These are phyloP conservation scores for Echites panduratus DNA, from an alignment of 257 asterid genomes.

Conservation along the genomic window DNA sequence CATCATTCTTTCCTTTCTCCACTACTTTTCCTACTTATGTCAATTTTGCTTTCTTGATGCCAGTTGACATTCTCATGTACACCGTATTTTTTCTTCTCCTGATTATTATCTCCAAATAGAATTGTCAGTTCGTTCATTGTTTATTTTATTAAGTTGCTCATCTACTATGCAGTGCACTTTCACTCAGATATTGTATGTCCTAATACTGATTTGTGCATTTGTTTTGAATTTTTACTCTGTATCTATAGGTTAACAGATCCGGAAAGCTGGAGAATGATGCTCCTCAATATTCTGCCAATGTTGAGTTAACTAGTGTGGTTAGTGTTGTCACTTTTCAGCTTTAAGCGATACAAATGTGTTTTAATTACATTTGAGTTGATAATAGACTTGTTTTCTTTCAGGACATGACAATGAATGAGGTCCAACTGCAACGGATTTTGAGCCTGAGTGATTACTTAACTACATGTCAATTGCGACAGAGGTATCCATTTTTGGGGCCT, in stretches of 20 bases:
- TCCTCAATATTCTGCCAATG: constrained; percentile 69
- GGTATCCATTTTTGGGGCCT: constrained; percentile 26
- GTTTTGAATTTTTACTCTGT: constrained; percentile 7
- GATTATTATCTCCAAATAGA: not conserved
- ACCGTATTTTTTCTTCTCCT: not conserved
- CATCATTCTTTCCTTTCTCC: too few relatives aligned
- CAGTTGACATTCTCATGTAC: not conserved
- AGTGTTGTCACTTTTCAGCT: constrained; percentile 16
- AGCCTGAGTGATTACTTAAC: constrained; percentile 63
- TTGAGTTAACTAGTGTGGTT: constrained; percentile 64
- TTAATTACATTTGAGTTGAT: constrained; percentile 21
- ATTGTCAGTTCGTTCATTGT: not conserved
- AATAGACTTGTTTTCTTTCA: constrained; percentile 25
- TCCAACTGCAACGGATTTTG: constrained; percentile 73
- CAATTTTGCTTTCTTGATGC: not conserved
- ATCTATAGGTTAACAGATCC: constrained; percentile 75
- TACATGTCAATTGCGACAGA: constrained; percentile 66
- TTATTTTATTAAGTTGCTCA: too few relatives aligned
- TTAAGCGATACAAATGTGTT: constrained; percentile 9
- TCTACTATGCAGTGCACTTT: not conserved
- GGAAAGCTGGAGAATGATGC: constrained; percentile 74
- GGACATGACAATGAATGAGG: constrained; percentile 69
- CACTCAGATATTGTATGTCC: not conserved
- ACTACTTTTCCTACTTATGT: too few relatives aligned
- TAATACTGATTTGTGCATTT: not conserved